A percentile compares a stretch with the other conserved stretches of the same genome.
Conservation (phyloP, 305 asterid genomes). For the Ajuga reptans region DNA sequence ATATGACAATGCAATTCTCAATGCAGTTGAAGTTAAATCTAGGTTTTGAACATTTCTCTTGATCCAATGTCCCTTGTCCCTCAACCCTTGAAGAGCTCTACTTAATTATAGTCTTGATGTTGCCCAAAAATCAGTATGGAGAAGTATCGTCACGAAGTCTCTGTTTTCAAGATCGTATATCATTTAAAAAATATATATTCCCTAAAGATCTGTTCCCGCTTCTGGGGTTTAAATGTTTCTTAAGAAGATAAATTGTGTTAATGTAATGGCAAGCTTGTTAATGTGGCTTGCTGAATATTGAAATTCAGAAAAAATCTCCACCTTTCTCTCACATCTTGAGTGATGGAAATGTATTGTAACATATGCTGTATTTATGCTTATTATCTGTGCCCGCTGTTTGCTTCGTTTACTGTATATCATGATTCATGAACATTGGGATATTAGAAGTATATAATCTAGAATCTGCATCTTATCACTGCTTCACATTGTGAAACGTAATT, state of each 20-base stretch:
- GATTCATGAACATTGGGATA: constrained; percentile 1
- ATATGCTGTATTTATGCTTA: neutral
- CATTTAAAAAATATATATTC: neutral
- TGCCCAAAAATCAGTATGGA: neutral
- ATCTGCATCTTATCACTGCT: constrained; percentile 6
- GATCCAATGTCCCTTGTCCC: neutral
- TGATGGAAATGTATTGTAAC: neutral
- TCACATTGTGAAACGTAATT: constrained; percentile 19
- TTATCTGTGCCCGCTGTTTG: neutral
- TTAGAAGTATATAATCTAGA: constrained; percentile 8
- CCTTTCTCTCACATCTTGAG: neutral
- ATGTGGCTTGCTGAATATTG: neutral
- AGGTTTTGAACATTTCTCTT: neutral
- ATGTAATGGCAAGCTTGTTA: neutral
- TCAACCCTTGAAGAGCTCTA: neutral
- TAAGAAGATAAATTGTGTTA: neutral
- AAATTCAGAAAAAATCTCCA: constrained; percentile 7
- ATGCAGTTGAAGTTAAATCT: neutral
- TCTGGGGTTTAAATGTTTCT: neutral
- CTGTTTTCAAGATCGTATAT: neutral
- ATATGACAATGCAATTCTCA: neutral
- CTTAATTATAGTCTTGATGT: constrained; percentile 8
- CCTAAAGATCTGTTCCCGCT: constrained; percentile 9
- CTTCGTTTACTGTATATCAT: constrained; percentile 1
- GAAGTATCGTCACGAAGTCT: neutral